Percentiles rank a stretch among this genome's conserved stretches.
Evolutionary conservation across 805 yeast genomes (phyloP).

Genomic region (Candida easanensis): DNA sequence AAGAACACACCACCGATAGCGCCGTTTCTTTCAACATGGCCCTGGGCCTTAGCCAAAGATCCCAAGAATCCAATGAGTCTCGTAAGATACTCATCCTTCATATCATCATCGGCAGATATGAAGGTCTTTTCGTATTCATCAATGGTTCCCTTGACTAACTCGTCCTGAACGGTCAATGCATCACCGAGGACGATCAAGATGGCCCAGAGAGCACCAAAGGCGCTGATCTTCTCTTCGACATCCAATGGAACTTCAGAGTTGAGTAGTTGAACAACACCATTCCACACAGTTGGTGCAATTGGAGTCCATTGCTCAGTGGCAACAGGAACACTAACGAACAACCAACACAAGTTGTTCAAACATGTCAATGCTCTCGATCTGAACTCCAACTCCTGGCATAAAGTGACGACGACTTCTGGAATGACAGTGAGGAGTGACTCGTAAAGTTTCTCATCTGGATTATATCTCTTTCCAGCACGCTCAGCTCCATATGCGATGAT

Average conservation of each 20-base stretch:
- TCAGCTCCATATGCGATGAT: slow-evolving; percentile 33
- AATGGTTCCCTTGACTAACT: slow-evolving; percentile 27
- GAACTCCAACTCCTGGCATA: slow-evolving; percentile 43
- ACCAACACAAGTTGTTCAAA: slow-evolving; percentile 72
- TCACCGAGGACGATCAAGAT: slow-evolving; percentile 31
- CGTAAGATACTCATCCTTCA: slow-evolving; percentile 33
- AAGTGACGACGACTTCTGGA: slow-evolving; percentile 38
- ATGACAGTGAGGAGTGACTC: slow-evolving; percentile 22
- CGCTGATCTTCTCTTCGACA: slow-evolving; percentile 31
- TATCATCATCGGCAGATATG: background rate
- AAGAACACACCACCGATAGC: slow-evolving; percentile 45
- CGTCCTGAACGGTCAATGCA: slow-evolving; percentile 20
- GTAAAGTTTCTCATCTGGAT: slow-evolving; percentile 11
- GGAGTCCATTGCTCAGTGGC: slow-evolving; percentile 17
- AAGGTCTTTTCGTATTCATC: slow-evolving; percentile 20
- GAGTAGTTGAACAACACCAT: slow-evolving; percentile 13
- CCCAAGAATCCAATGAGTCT: slow-evolving; percentile 53
- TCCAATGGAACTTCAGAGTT: slow-evolving; percentile 19
- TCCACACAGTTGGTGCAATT: slow-evolving; percentile 11
- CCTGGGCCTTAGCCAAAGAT: slow-evolving; percentile 44
- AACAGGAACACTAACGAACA: slow-evolving; percentile 27
- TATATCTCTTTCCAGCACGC: slow-evolving; percentile 10
- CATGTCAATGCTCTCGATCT: slow-evolving; percentile 57
- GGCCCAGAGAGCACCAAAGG: slow-evolving; percentile 46
- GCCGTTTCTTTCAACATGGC: slow-evolving; percentile 42